Conservation (phyloP, 106 monocot genomes). For the Dioscorea dumetorum region DNA sequence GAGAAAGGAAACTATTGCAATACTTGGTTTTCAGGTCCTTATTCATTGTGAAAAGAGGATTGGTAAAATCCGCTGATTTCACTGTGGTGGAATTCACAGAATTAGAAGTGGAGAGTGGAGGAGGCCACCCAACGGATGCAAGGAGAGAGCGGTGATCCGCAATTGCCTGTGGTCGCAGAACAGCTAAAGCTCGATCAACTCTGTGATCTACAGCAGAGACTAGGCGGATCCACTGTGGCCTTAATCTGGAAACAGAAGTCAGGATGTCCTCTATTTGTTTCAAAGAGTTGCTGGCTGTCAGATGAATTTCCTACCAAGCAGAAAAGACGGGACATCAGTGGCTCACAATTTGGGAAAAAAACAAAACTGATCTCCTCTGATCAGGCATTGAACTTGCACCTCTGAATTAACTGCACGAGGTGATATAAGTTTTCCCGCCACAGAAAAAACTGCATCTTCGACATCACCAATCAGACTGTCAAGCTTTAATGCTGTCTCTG, state of each 20-base stretch:
- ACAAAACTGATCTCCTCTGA: neutral
- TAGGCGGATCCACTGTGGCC: conserved; percentile 67
- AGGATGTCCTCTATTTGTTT: conserved; percentile 78
- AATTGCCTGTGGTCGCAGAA: conserved; percentile 87
- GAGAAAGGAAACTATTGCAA: conserved; percentile 68
- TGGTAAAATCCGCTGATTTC: conserved; percentile 22
- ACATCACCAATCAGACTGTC: conserved; percentile 86
- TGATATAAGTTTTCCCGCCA: conserved; percentile 51
- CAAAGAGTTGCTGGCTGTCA: conserved; percentile 42
- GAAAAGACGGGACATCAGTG: neutral
- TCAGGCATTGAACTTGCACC: conserved; percentile 27
- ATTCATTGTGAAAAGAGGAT: conserved; percentile 76
- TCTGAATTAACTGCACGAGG: conserved; percentile 37
- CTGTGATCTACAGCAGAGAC: conserved; percentile 81
- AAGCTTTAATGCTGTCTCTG: conserved; percentile 86
- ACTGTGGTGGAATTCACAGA: conserved; percentile 11
- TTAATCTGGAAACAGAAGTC: conserved; percentile 37
- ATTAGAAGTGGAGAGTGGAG: conserved; percentile 46
- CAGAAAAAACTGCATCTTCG: conserved; percentile 90
- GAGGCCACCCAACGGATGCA: conserved; percentile 84
- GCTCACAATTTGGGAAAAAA: too few relatives aligned
- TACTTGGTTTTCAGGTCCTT: conserved; percentile 63
- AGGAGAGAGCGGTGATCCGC: conserved; percentile 87
- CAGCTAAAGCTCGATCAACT: conserved; percentile 73
- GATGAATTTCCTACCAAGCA: conserved; percentile 39